These are phyloP conservation scores for Vaccinium vitisidaea DNA, from an alignment of 148 eudicot genomes.

Conservation along the genomic window DNA sequence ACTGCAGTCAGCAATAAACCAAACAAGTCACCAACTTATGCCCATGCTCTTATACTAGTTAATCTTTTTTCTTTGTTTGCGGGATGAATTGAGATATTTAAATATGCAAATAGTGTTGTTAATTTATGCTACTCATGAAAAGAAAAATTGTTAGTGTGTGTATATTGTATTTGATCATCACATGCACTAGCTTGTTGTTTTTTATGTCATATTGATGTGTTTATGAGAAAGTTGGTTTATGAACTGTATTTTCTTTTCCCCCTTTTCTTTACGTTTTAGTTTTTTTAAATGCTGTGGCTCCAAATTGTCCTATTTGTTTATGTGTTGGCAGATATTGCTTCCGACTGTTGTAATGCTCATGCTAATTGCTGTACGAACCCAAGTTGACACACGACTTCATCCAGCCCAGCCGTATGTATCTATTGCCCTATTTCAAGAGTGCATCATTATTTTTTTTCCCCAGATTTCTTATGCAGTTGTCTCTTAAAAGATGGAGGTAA, in stretches of 20 bases:
- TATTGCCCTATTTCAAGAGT: conserved; percentile 16
- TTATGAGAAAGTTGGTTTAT: conserved; percentile 5
- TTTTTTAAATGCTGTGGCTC: neutral
- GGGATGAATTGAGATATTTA: neutral
- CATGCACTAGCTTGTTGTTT: neutral
- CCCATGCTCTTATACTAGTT: neutral
- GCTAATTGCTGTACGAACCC: conserved; percentile 87
- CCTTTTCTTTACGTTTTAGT: neutral
- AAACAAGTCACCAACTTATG: neutral
- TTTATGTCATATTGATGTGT: neutral
- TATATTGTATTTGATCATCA: neutral
- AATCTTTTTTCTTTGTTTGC: neutral
- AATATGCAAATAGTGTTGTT: neutral
- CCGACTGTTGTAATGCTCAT: conserved; percentile 91
- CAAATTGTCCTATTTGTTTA: conserved; percentile 7
- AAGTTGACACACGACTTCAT: conserved; percentile 78
- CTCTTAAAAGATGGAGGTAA: neutral
- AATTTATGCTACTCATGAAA: neutral
- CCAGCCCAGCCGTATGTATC: conserved; percentile 79
- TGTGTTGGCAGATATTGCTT: conserved; percentile 68
- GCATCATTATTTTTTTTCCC: neutral
- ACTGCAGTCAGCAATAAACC: neutral
- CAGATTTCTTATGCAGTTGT: neutral
- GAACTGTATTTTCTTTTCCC: neutral
- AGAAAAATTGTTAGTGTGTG: neutral